Evolutionary conservation across 441 rosid genomes (phyloP).

Genomic region (Metrosideros polymorpha): DNA sequence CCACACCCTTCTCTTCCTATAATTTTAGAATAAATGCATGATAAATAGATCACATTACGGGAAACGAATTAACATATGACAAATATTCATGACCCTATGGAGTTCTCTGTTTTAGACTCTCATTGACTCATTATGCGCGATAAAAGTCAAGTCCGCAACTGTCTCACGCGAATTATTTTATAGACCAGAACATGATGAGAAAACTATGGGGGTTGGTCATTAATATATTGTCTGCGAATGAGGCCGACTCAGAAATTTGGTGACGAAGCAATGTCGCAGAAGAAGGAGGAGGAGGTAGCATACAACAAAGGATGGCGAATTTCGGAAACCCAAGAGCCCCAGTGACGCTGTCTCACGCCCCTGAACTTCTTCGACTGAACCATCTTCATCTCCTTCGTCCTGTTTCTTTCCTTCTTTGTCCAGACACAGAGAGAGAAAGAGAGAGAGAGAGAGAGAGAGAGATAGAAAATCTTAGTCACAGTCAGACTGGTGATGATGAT

Average conservation of each 20-base stretch:
- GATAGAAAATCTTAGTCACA: background rate
- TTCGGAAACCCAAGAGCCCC: slow-evolving; percentile 65
- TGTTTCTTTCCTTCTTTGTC: background rate
- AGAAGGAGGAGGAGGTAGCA: background rate
- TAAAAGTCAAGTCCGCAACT: background rate
- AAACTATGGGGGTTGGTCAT: background rate
- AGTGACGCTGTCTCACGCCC: slow-evolving; percentile 53
- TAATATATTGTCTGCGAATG: background rate
- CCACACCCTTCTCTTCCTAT: slow-evolving; percentile 31
- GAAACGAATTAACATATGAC: background rate
- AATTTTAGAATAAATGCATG: background rate
- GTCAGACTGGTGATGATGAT: background rate
- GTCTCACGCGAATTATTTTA: background rate
- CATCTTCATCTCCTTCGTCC: slow-evolving; percentile 9
- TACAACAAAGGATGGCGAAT: slow-evolving; percentile 50
- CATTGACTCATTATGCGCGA: background rate
- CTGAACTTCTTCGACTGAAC: slow-evolving; percentile 47
- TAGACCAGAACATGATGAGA: background rate
- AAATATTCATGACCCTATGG: background rate
- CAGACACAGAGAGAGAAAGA: background rate
- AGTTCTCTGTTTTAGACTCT: background rate
- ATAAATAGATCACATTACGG: background rate
- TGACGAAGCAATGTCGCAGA: background rate
- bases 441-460: background rate
- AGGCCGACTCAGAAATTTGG: background rate